Base-by-base conservation (phyloP, 495 filamentous ascomycete genomes). In the Podospora fimiseda region DNA sequence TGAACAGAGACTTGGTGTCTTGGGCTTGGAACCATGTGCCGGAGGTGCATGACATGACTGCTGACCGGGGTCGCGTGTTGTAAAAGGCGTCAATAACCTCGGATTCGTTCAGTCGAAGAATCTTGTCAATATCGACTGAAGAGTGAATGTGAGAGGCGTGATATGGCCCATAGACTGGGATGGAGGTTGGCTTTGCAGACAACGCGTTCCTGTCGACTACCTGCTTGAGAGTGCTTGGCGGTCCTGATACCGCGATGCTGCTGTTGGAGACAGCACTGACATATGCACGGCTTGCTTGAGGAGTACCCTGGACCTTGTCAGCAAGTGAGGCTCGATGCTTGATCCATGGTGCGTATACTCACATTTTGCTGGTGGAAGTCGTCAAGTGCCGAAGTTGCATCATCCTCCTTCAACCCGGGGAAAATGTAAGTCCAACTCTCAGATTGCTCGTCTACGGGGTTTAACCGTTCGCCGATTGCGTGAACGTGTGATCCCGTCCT, bases 121-220 rank as follows among this genome's bases (percentile, higher is more conserved):
- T 80, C 48, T 76, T 76, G 39, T 80, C 75, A 37, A 87, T 70
- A 56, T 90, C 80, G 13, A 72, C 71, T 14, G 71, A 52, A 5
- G 73, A 73, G 67, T 89, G 85, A 8, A 94, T 68, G 65, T 94
- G 88, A 1, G 75, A 58, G 11, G 89, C 87, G 69, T 95, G 90
- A 60, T 89, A 94, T 1, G 89, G 87, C 1, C 84, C 89, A 57
- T 86, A 83, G 18, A 94, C 81, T 0, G 87, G 82, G 40, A 87
- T 80, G n/a, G 76, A 76, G 4, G 79, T 74, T 1, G 78, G 77
- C 58, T 83, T 83, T 46, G 76, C 66, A 47, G 76, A 74, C 22
- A 86, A 69, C 9, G 75, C 57, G 15, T 71, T 67, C n/a, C 68
- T 70, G 23, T 78, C 69, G 56, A 85, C 77, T 20, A 93, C 73